Conservation (phyloP, 257 asterid species). For the Striga asiatica region DNA sequence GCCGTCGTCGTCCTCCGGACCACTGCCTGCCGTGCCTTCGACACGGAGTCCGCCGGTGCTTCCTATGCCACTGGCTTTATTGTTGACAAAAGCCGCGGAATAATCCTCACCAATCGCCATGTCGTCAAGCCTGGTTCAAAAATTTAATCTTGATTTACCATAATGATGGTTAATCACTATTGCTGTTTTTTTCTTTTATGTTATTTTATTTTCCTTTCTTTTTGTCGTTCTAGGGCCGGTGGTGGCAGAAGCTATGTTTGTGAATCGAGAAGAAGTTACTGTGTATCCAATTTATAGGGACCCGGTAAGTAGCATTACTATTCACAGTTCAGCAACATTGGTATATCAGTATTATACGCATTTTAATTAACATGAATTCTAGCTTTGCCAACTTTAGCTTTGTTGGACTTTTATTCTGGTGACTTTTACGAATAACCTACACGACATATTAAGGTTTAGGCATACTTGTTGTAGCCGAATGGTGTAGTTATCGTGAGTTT, state of each 20-base stretch:
- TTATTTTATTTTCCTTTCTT: background rate
- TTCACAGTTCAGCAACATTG: slow-evolving; percentile 11
- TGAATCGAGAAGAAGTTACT: slow-evolving; percentile 88
- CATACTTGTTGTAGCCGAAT: background rate
- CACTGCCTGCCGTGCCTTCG: slow-evolving; percentile 87
- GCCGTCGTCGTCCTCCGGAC: slow-evolving; percentile 97
- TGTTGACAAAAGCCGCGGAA: slow-evolving; percentile 85
- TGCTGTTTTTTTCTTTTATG: background rate
- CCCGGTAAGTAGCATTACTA: slow-evolving; percentile 54
- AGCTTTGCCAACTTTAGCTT: background rate
- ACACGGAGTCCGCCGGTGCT: slow-evolving; percentile 89
- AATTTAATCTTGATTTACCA: background rate
- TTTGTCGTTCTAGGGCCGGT: slow-evolving; percentile 58
- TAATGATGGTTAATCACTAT: background rate
- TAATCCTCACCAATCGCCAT: slow-evolving; percentile 89
- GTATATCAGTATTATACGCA: background rate
- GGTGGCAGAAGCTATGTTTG: slow-evolving; percentile 96
- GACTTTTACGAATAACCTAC: background rate
- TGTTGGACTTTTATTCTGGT: slow-evolving; percentile 11
- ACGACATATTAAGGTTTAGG: background rate
- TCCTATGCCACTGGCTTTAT: slow-evolving; percentile 90
- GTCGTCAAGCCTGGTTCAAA: slow-evolving; percentile 82
- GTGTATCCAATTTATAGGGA: slow-evolving; percentile 89
- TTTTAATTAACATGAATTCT: background rate
- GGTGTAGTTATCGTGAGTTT: background rate